These are phyloP conservation scores for Ophiosphaerella herpotricha DNA, from an alignment of 2,329 filamentous ascomycete species.

Conservation along the genomic window DNA sequence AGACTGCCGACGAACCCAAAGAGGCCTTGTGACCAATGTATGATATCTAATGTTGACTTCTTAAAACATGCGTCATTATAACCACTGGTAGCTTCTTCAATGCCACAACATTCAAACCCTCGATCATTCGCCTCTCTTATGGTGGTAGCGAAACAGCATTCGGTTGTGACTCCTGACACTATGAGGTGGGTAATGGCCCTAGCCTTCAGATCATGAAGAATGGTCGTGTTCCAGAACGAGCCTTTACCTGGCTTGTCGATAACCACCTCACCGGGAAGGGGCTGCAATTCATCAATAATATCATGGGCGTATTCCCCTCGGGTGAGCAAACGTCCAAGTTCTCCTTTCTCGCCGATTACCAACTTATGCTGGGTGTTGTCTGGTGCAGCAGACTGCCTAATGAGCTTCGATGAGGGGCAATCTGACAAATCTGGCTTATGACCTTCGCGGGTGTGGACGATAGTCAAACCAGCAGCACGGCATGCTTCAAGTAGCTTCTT, in stretches of 20 bases:
- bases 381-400: constrained; percentile 56
- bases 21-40: constrained; percentile 57
- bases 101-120: constrained; percentile 63
- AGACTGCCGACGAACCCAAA: constrained; percentile 56
- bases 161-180: constrained; percentile 62
- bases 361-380: constrained; percentile 50
- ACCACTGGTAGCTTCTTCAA: constrained; percentile 52
- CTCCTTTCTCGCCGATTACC: constrained; percentile 58
- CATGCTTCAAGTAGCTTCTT: constrained; percentile 51
- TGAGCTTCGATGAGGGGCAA: constrained; percentile 56
- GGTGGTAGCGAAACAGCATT: constrained; percentile 63
- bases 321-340: constrained; percentile 59
- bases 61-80: constrained; percentile 56
- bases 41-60: constrained; percentile 54
- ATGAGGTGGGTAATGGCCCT: constrained; percentile 63
- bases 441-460: constrained; percentile 57
- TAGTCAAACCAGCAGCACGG: constrained; percentile 49
- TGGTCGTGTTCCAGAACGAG: constrained; percentile 61
- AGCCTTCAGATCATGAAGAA: constrained; percentile 59
- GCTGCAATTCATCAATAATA: constrained; percentile 59
- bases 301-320: constrained; percentile 61
- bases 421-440: constrained; percentile 59
- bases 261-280: constrained; percentile 57
- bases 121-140: constrained; percentile 63
- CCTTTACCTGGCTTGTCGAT: constrained; percentile 65